Base-by-base conservation (phyloP, 192 early-diverging fungal species). In the Dissophora globulifera region DNA sequence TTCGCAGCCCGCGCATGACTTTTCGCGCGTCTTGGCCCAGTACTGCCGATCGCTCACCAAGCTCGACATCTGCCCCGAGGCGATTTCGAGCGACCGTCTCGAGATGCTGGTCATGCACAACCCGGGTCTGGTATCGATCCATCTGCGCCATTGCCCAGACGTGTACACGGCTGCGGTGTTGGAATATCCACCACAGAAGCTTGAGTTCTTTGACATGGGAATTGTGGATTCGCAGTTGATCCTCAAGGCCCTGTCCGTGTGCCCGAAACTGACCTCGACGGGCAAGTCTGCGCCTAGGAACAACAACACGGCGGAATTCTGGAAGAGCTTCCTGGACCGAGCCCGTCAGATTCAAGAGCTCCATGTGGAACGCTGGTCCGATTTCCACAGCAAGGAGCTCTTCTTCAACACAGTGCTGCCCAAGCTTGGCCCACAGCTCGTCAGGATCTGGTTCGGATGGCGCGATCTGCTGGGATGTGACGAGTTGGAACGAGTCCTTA, bases 171-270 rank as follows among this genome's bases (percentile, higher is more conserved):
- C 64, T 20, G 72, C 72, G 0, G 72, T 76, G 1, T 41, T 76
- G 43, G 52, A 67, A 51, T 45, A 76, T 15, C 72, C 72, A 10
- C 72, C 72, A 13, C 63, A 55, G 58, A 56, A 62, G 19, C 72
- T 76, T 35, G 64, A 76, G 33, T 66, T 66, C n/a, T 76, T 76
- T 57, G 72, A 76, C 45, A 76, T 76, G 72, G 72, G 72, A 27
- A 62, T 43, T 8, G 72, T 76, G 3, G 72, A 76, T 30, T 67
- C 72, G 12, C 63, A 67, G 20, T 23, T 76, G 52, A 76, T 76
- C 23, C 64, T 76, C 11, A 67, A 50, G 58, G 72, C 72, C 0
- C 38, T 76, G 15, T 43, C 63, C 11, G 32, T 76, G 25, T 76
- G 72, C 40, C 72, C 72, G 43, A 76, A 62, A 33, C 19, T 76